Percentiles rank a stretch among this genome's conserved stretches.
Conservation (phyloP, 2,329 filamentous ascomycete species). For the Aspergillus tamarii region DNA sequence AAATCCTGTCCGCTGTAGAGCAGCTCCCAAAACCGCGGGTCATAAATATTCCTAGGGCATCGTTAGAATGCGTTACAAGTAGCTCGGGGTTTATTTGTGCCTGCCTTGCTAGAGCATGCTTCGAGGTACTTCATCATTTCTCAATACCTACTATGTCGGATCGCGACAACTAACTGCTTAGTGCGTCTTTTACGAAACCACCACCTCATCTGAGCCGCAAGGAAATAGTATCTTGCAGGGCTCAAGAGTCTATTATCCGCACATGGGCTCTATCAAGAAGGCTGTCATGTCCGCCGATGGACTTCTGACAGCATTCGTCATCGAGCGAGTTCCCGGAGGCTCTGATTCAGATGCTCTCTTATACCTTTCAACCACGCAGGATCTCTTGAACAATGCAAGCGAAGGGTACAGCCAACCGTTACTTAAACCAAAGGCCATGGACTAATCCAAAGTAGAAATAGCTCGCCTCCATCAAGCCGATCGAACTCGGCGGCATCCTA, state of each 20-base stretch:
- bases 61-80: conserved; percentile 15
- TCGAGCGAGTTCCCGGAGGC: background rate
- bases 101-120: conserved; percentile 5
- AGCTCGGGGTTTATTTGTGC: conserved; percentile 18
- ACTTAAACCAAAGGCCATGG: background rate
- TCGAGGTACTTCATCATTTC: conserved; percentile 11
- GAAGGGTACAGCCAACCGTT: conserved; percentile 1
- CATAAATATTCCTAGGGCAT: background rate
- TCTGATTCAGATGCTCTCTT: conserved; percentile 8
- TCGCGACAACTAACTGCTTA: background rate
- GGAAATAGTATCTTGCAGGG: background rate
- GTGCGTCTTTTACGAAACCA: conserved; percentile 17
- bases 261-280: conserved; percentile 19
- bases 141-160: background rate
- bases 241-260: background rate
- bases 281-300: conserved; percentile 22
- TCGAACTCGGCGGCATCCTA: conserved; percentile 16
- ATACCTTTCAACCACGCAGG: conserved; percentile 18
- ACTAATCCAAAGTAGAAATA: background rate
- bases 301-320: conserved; percentile 12
- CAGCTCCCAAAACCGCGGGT: conserved; percentile 6
- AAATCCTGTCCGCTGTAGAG: conserved; percentile 8
- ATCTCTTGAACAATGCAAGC: conserved; percentile 13
- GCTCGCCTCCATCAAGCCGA: conserved; percentile 10
- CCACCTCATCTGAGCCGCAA: background rate